These are phyloP conservation scores for Hura crepitans DNA, from an alignment of 441 rosid genomes.

Conservation along the genomic window DNA sequence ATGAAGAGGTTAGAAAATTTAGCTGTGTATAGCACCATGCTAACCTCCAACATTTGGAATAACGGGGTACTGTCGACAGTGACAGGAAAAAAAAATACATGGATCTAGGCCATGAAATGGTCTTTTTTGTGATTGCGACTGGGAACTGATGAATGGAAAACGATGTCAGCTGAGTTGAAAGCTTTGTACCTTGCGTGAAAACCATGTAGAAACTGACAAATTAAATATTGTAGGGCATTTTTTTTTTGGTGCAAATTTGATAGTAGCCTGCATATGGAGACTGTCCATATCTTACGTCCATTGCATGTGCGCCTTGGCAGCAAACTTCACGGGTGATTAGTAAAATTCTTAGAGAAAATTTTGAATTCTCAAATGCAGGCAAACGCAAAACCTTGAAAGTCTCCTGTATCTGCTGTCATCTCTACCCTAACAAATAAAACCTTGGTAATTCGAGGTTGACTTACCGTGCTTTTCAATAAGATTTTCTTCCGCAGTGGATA, in stretches of 20 bases:
- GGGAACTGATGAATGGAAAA: background rate
- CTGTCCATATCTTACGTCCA: no score
- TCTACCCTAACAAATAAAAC: no score
- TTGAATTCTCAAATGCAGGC: no score
- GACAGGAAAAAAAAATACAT: constrained; percentile 1
- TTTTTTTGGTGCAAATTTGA: background rate
- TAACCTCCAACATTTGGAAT: constrained; percentile 6
- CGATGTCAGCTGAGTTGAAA: constrained; percentile 7
- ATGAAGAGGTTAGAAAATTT: background rate
- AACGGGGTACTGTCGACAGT: background rate
- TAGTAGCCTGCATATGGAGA: constrained; percentile 17
- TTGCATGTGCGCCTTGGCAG: no score
- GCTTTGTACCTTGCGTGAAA: background rate
- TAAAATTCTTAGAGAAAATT: no score
- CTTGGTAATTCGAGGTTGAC: no score
- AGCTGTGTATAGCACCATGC: constrained; percentile 11
- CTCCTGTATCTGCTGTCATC: no score
- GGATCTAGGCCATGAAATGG: background rate
- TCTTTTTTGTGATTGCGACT: constrained; percentile 11
- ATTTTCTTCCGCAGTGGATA: no score
- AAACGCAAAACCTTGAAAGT: no score
- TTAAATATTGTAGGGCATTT: constrained; percentile 13
- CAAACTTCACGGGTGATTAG: no score
- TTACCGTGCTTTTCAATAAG: no score
- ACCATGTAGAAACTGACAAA: background rate